Conservation (phyloP, 108 stramenopile genomes). For the Nitzschia sp. region DNA sequence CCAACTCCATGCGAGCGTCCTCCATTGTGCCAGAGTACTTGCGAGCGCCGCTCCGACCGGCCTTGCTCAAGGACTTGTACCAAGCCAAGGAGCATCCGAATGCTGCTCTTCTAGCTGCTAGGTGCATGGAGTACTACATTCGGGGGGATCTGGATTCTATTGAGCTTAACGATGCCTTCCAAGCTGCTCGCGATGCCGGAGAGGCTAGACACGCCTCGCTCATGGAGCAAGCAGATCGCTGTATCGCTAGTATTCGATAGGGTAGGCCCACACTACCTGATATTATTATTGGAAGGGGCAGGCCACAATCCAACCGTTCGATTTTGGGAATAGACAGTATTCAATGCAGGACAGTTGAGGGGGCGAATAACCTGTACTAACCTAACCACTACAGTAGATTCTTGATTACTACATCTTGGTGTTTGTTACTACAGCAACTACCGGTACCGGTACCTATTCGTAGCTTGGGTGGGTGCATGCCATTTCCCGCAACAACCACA, state of each 20-base stretch:
- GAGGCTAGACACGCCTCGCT: slow-evolving; percentile 35
- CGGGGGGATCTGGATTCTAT: slow-evolving; percentile 27
- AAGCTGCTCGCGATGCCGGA: slow-evolving; percentile 33
- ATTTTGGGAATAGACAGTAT: slow-evolving; percentile 14
- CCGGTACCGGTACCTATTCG: too few species aligned
- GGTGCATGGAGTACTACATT: slow-evolving; percentile 38
- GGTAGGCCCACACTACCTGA: not conserved
- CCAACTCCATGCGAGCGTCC: slow-evolving; percentile 38
- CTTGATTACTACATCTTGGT: too few species aligned
- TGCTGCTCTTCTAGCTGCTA: slow-evolving; percentile 31
- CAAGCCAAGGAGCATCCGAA: slow-evolving; percentile 37
- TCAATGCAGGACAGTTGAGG: slow-evolving; percentile 14
- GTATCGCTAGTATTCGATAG: slow-evolving; percentile 34
- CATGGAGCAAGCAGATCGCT: slow-evolving; percentile 39
- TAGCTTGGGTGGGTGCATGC: too few species aligned
- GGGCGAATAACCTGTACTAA: too few species aligned
- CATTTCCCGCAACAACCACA: too few species aligned
- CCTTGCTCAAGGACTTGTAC: slow-evolving; percentile 36
- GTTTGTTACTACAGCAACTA: too few species aligned
- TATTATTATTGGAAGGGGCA: not conserved
- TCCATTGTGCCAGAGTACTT: slow-evolving; percentile 22
- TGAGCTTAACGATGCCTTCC: slow-evolving; percentile 36
- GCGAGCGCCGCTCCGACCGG: slow-evolving; percentile 28
- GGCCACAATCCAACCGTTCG: not conserved
- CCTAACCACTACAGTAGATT: too few species aligned